Evolutionary conservation across 2,329 filamentous ascomycete species (phyloP), one percentile per base, ranked within the genome.

Genomic region (Aspergillus tubingensis): DNA sequence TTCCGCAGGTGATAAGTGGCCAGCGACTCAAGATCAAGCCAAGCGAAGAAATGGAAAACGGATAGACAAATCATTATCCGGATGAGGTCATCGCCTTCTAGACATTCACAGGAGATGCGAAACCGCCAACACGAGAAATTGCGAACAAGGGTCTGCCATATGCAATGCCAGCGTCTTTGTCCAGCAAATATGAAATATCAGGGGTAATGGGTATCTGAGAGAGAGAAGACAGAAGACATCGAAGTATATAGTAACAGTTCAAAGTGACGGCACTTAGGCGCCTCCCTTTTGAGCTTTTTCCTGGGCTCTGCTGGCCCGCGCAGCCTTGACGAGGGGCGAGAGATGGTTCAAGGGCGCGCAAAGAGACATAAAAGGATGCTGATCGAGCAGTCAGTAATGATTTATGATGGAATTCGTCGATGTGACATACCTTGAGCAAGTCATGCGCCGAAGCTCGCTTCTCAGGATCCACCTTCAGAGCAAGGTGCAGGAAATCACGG

Each of bases 371-470:
- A 93, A 93, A 13, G 90, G 87, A 71, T 93, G 90, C 90, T 93
- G 17, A 13, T 36, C 27, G 8, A 15, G 5, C 41, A 21, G 62
- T 73, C 58, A 72, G 70, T 57, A 38, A 36, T 8, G n/a, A 23
- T 25, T 39, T 2, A 23, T 3, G 1, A 21, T 3, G 1, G 13
- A 36, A 27, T 10, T 13, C 1, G 8, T 17, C 36, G 4, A 23
- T 27, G 67, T 5, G 49, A 82, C 90, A 80, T 85, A 98, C 95
- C 81, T 91, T 88, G 69, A 99, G 82, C 62, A 99, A 80, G 81
- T 98, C 94, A 78, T 96, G 91, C 38, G 95, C 95, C 72, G 92
- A 96, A 41, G 93, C 93, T 78, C 95, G 85, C 86, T 96, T 96
- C 80, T 98, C 95, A 1, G 95, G 94, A 73, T 98, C 95, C 5